Conservation (phyloP, 139 green algal species). For the Haematococcus sp. region DNA sequence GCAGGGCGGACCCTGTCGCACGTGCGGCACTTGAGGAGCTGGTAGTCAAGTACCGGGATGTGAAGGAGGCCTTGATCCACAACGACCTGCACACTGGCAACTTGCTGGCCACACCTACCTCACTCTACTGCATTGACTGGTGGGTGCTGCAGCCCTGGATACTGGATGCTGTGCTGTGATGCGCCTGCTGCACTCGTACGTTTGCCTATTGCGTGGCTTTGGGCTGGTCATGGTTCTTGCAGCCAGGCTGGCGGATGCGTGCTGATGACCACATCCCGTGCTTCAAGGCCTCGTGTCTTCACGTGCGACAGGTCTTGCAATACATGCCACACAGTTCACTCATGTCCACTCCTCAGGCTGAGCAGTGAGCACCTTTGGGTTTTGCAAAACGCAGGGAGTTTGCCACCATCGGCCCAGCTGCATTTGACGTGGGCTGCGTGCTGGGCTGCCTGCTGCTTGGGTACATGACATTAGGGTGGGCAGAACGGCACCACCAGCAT, state of each 20-base stretch:
- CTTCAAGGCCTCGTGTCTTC: no score
- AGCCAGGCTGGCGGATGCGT: no score
- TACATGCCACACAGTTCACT: no score
- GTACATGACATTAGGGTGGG: constrained; percentile 17
- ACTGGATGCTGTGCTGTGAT: no score
- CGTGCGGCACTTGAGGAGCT: constrained; percentile 7
- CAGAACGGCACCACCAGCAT: constrained; percentile 11
- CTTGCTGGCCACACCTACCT: constrained; percentile 26
- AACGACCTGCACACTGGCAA: constrained; percentile 54
- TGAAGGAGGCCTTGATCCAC: constrained; percentile 39
- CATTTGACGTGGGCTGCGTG: constrained; percentile 45
- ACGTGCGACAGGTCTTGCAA: no score
- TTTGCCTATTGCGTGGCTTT: no score
- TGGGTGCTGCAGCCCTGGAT: no score
- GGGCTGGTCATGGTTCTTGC: not conserved
- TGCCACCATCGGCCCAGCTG: constrained; percentile 36
- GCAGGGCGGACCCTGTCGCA: constrained; percentile 10
- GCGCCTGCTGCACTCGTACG: not conserved
- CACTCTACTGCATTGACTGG: constrained; percentile 44
- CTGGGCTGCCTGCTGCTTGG: constrained; percentile 42
- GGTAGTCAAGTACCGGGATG: constrained; percentile 18
- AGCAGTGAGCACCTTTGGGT: no score
- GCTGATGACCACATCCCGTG: no score
- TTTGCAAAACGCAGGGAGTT: constrained; percentile 45
- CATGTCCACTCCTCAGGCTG: no score